Percentiles rank a stretch among this genome's conserved stretches.
Evolutionary conservation across 306 rosid species (phyloP).

Genomic region (Cicer cuneatum): DNA sequence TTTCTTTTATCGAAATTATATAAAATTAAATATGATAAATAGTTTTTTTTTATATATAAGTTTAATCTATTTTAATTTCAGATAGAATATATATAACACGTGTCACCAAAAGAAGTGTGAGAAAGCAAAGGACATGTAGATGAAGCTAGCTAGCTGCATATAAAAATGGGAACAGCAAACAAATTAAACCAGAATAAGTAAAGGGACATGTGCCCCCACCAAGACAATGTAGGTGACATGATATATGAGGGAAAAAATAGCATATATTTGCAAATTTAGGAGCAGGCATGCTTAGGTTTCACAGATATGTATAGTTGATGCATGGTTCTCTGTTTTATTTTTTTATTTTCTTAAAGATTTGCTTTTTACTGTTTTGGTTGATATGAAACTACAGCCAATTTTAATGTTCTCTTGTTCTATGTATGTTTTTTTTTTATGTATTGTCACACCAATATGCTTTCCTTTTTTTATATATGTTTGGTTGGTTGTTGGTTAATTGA

Average conservation of each 20-base stretch:
- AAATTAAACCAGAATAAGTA: conserved; percentile 36
- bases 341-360: conserved; percentile 15
- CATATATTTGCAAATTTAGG: conserved; percentile 41
- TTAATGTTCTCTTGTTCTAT: conserved; percentile 34
- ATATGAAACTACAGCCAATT: not conserved
- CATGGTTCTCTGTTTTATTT: conserved; percentile 42
- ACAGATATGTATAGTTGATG: conserved; percentile 20
- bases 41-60: no score
- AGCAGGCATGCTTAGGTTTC: conserved; percentile 38
- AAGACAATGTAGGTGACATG: conserved; percentile 58
- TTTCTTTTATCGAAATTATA: no score
- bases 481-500: conserved; percentile 25
- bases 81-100: no score
- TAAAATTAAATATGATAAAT: no score
- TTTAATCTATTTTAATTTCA: no score
- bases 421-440: conserved; percentile 27
- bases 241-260: conserved; percentile 49
- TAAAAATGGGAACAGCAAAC: conserved; percentile 10
- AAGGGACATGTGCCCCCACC: conserved; percentile 43
- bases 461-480: not conserved
- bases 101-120: not conserved
- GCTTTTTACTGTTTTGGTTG: conserved; percentile 38
- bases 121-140: conserved; percentile 29
- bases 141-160: conserved; percentile 24
- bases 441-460: conserved; percentile 50